These are phyloP conservation scores for Hebeloma cylindrosporum DNA, from an alignment of 768 basidiomycete genomes.

Conservation along the genomic window DNA sequence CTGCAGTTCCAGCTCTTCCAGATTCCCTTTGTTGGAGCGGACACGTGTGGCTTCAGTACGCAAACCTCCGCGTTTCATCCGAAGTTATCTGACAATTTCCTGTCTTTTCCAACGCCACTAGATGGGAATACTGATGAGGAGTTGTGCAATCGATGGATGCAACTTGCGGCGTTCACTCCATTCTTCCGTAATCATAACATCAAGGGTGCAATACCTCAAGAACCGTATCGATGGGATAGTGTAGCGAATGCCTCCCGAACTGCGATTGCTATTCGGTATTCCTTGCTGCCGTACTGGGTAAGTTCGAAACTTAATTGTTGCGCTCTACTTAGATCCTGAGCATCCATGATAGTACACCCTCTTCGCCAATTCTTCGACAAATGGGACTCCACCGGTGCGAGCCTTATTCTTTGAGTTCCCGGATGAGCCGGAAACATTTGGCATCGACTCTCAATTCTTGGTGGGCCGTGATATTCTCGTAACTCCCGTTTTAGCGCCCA, in stretches of 20 bases:
- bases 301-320: slow-evolving; percentile 20
- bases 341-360: slow-evolving; percentile 57
- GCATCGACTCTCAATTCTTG: slow-evolving; percentile 68
- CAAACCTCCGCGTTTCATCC: slow-evolving; percentile 19
- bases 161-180: slow-evolving; percentile 77
- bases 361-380: slow-evolving; percentile 64
- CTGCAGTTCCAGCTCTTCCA: slow-evolving; percentile 85
- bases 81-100: slow-evolving; percentile 13
- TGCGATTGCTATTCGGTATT: slow-evolving; percentile 70
- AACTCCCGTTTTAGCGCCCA: slow-evolving; percentile 72
- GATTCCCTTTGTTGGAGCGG: slow-evolving; percentile 82
- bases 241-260: slow-evolving; percentile 72
- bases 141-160: slow-evolving; percentile 85
- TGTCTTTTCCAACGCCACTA: slow-evolving; percentile 15
- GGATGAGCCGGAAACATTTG: slow-evolving; percentile 61
- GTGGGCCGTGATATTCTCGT: slow-evolving; percentile 71
- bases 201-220: slow-evolving; percentile 67
- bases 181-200: slow-evolving; percentile 83
- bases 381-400: slow-evolving; percentile 69
- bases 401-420: slow-evolving; percentile 82
- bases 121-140: slow-evolving; percentile 75
- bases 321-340: slow-evolving; percentile 5
- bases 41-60: slow-evolving; percentile 67
- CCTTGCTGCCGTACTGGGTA: slow-evolving; percentile 79
- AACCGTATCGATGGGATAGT: slow-evolving; percentile 80